Conservation (phyloP, 2,329 filamentous ascomycete species). For the Xylariomycetidae sp. region DNA sequence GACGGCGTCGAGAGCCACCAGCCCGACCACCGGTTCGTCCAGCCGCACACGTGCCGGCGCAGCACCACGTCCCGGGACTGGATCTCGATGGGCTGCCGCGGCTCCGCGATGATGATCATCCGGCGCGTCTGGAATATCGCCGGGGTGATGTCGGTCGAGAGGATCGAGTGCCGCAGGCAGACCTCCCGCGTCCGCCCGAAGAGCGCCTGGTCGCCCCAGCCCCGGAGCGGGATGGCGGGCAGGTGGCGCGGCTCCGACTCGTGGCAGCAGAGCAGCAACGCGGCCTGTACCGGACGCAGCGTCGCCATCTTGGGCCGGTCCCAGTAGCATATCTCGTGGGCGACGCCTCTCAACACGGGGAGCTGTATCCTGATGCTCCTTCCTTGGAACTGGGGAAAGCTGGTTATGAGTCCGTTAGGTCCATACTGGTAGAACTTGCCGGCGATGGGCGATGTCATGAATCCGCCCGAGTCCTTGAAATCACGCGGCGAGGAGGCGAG, state of each 20-base stretch:
- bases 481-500: constrained; percentile 4
- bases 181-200: constrained; percentile 5
- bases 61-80: constrained; percentile 3
- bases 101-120: constrained; percentile 6
- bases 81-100: constrained; percentile 1
- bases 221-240: constrained; percentile 2
- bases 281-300: not conserved
- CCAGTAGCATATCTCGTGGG: constrained; percentile 3
- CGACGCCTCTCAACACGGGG: not conserved
- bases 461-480: constrained; percentile 5
- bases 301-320: constrained; percentile 4
- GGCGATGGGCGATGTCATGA: constrained; percentile 1
- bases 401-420: constrained; percentile 2
- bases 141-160: not conserved
- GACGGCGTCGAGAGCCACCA: no score
- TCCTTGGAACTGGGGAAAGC: constrained; percentile 4
- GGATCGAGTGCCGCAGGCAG: not conserved
- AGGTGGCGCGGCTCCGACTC: constrained; percentile 1
- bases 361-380: constrained; percentile 4
- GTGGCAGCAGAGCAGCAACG: constrained; percentile 4
- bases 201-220: constrained; percentile 1
- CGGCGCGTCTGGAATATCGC: not conserved
- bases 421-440: constrained; percentile 4
- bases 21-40: no score
- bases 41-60: constrained; percentile 4